Evolutionary conservation across 371 early-diverging fungal genomes (phyloP), one percentile per base, ranked within the genome.

Genomic region (Syncephalis fuscata): DNA sequence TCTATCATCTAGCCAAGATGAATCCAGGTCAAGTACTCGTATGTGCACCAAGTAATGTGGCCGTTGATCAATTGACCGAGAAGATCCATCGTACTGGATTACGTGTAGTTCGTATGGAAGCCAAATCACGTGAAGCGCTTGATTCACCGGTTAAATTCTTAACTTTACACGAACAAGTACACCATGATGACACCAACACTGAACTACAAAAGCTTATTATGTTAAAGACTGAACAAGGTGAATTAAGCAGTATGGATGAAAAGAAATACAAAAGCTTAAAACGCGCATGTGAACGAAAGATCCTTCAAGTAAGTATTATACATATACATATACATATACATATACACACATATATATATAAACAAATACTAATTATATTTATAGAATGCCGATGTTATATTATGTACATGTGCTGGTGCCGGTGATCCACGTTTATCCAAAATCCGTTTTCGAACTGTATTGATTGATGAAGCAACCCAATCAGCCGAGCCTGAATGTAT

Each of bases 401-500:
- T 93, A 54, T 89, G 91, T 64, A 99, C 98, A 0, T 95, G 97
- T 68, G 87, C 86, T 2, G 99, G 97, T 51, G 96, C 98, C 8
- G 99, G 98, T 37, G 97, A 96, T 60, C 87, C 87, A 43, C 82
- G 98, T 24, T 70, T 98, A 44, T 62, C 79, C 17, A 84, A 77
- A 52, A 66, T 91, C 46, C 73, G 72, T 46, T 98, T 98, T 76
- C 75, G 88, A 40, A 86, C 89, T 2, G 98, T 98, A 1, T 64
- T 99, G 47, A 82, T 99, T 45, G 99, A 99, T 64, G 99, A 99
- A 64, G 88, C 94, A 15, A 95, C 96, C 3, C 98, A 98, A 64
- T 87, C 95, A 2, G 85, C 90, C 23, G 99, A 99, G 57, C 98
- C 98, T 1, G 93, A 94, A 64, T 87, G 88, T 60, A 70, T 99